Percentiles rank a stretch among this genome's conserved stretches.
phyloP scores from a whole-genome alignment of 1,139 yeast species.

The Candida sanyaensis region DNA sequence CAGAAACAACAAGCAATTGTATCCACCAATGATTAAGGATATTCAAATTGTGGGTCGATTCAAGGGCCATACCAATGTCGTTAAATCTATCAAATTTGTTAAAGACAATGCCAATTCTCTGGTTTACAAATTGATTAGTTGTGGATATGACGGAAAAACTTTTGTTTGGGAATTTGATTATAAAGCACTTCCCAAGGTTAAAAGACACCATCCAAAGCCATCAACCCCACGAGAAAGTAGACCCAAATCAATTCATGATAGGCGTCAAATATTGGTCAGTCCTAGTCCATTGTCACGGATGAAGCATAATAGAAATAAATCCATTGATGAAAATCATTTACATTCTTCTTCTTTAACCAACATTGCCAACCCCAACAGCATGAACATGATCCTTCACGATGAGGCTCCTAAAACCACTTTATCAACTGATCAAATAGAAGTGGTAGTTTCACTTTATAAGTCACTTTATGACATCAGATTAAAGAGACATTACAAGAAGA shows the following conservation, averaged over 20 bases:
- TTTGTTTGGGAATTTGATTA: slow-evolving; percentile 77
- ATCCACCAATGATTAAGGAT: slow-evolving; percentile 43
- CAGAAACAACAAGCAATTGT: slow-evolving; percentile 11
- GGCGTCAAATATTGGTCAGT: slow-evolving; percentile 13
- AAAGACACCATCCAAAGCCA: slow-evolving; percentile 17
- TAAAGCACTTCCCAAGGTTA: slow-evolving; percentile 54
- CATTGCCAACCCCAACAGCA: slow-evolving; percentile 10
- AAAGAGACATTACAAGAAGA: slow-evolving; percentile 27
- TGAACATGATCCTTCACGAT: slow-evolving; percentile 14
- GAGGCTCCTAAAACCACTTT: slow-evolving; percentile 2
- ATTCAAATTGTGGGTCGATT: slow-evolving; percentile 50
- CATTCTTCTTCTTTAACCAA: slow-evolving; percentile 13
- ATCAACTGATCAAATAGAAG: slow-evolving; percentile 17
- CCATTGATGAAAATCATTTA: slow-evolving; percentile 8
- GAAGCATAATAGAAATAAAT: slow-evolving; percentile 9
- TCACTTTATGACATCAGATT: slow-evolving; percentile 38
- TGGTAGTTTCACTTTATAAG: slow-evolving; percentile 34
- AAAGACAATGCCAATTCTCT: slow-evolving; percentile 22
- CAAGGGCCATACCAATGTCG: slow-evolving; percentile 71
- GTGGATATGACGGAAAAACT: slow-evolving; percentile 71
- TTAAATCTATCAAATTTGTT: slow-evolving; percentile 46
- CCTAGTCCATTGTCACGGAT: slow-evolving; percentile 16
- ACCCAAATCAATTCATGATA: slow-evolving; percentile 13
- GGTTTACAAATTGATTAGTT: slow-evolving; percentile 60
- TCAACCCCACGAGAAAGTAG: slow-evolving; percentile 10